phyloP scores from a whole-genome alignment of 345 rosid species.

The Bruguiera gymnorhiza region DNA sequence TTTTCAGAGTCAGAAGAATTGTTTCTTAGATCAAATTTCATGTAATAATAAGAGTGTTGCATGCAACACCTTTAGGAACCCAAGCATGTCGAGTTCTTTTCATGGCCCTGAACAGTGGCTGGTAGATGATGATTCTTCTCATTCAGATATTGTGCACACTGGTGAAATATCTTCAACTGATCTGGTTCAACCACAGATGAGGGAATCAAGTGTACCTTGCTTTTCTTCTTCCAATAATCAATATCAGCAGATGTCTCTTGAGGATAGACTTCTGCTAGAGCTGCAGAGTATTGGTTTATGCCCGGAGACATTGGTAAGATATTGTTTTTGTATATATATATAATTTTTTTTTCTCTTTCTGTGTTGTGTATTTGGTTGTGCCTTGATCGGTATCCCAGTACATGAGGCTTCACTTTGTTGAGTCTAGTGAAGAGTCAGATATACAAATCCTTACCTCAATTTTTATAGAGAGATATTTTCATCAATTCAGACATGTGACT shows the following conservation, averaged over 20 bases:
- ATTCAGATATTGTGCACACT: constrained; percentile 33
- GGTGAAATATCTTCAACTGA: constrained; percentile 68
- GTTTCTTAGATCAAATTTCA: constrained; percentile 16
- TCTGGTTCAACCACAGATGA: constrained; percentile 46
- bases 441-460: no score
- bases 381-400: no score
- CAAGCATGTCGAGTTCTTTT: constrained; percentile 61
- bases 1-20: constrained; percentile 29
- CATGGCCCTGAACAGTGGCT: constrained; percentile 59
- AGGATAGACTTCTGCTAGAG: constrained; percentile 45
- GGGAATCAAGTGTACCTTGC: constrained; percentile 37
- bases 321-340: neutral
- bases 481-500: no score
- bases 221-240: constrained; percentile 29
- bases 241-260: constrained; percentile 37
- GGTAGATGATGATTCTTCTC: constrained; percentile 18
- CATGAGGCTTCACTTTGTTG: no score
- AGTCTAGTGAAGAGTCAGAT: no score
- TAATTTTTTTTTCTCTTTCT: neutral
- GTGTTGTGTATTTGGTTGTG: neutral
- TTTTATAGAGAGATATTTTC: no score
- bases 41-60: constrained; percentile 34
- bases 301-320: constrained; percentile 48
- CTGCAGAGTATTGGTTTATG: constrained; percentile 49
- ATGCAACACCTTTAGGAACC: constrained; percentile 42